Conservation (phyloP, 495 filamentous ascomycete species). For the Aspergillus coremiiformis region DNA sequence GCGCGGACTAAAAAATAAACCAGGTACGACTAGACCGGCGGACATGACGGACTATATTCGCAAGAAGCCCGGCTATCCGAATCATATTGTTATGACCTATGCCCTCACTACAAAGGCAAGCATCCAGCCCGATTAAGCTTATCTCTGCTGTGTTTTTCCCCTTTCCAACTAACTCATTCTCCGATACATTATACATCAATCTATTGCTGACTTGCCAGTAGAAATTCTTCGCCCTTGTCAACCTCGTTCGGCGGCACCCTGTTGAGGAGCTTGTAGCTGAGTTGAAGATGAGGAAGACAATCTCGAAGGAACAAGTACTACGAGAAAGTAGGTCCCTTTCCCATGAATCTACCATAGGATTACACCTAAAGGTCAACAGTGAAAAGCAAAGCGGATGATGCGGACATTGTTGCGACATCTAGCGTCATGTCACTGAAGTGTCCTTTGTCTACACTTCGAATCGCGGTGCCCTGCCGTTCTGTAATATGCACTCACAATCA, state of each 20-base stretch:
- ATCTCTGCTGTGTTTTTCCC: background rate
- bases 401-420: constrained; percentile 81
- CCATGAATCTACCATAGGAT: background rate
- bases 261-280: constrained; percentile 63
- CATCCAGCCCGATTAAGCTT: constrained; percentile 1
- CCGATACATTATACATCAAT: too few relatives aligned
- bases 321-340: constrained; percentile 60
- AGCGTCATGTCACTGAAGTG: constrained; percentile 86
- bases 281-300: constrained; percentile 59
- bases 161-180: too few relatives aligned
- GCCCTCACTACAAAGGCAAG: constrained; percentile 79
- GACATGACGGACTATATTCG: constrained; percentile 78
- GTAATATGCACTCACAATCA: constrained; percentile 79
- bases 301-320: constrained; percentile 73
- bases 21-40: constrained; percentile 84
- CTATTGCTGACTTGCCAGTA: constrained; percentile 27
- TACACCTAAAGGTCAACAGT: constrained; percentile 44
- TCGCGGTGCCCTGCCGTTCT: constrained; percentile 73
- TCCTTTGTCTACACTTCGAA: constrained; percentile 76
- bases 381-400: constrained; percentile 70
- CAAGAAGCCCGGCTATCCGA: constrained; percentile 59
- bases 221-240: constrained; percentile 69
- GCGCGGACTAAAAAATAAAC: constrained; percentile 88
- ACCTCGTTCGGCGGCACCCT: constrained; percentile 64
- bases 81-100: constrained; percentile 80